Conservation (phyloP, 1,284 basidiomycete species). For the Polyporus tsugae region DNA sequence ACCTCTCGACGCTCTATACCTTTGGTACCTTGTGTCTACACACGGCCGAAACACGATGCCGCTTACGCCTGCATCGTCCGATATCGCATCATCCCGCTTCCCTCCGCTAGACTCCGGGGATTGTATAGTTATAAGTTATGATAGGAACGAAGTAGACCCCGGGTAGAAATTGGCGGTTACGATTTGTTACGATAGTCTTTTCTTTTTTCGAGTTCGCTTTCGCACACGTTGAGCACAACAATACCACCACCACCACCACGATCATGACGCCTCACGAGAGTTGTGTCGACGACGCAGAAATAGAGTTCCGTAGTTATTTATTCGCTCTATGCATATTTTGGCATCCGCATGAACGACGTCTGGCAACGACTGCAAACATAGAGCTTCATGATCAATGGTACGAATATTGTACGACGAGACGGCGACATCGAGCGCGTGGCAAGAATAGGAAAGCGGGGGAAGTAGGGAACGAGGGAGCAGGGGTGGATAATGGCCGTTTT, state of each 20-base stretch:
- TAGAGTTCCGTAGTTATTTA: slow-evolving; percentile 9
- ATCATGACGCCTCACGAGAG: not conserved
- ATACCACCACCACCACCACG: not conserved
- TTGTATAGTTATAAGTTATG: slow-evolving; percentile 3
- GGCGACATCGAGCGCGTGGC: not conserved
- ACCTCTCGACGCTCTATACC: not conserved
- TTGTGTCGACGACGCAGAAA: not conserved
- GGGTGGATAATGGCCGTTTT: not conserved
- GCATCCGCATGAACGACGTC: slow-evolving; percentile 4
- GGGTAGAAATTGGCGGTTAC: not conserved
- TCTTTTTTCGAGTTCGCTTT: not conserved
- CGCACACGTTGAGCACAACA: not conserved
- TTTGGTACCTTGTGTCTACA: not conserved
- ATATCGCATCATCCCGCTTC: not conserved
- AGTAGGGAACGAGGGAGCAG: not conserved
- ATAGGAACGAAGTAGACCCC: not conserved
- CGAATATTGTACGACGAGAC: not conserved
- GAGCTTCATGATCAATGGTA: not conserved
- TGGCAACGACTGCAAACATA: not conserved
- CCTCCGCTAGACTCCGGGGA: not conserved
- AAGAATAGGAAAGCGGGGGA: not conserved
- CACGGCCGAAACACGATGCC: not conserved
- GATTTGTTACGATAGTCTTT: not conserved
- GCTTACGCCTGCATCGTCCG: not conserved
- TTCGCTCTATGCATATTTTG: slow-evolving; percentile 6